These are phyloP conservation scores for Brettanomyces nanus DNA, from an alignment of 805 yeast genomes.

Conservation along the genomic window DNA sequence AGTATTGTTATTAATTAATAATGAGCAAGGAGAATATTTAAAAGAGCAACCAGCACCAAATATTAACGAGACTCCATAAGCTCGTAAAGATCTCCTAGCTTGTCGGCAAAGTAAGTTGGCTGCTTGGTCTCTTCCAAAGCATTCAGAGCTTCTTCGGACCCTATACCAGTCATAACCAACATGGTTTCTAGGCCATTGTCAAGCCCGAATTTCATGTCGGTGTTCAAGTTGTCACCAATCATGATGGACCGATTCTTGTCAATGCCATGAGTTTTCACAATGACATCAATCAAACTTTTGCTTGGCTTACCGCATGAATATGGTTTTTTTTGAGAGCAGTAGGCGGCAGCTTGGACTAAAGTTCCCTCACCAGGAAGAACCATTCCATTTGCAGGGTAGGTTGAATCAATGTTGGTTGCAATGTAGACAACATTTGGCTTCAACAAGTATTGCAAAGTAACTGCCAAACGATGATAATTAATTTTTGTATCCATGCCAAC, in stretches of 20 bases:
- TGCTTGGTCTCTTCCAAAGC: slow-evolving; percentile 30
- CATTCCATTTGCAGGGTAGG: slow-evolving; percentile 83
- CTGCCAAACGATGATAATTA: slow-evolving; percentile 75
- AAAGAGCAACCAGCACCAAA: no score
- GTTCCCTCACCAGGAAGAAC: slow-evolving; percentile 95
- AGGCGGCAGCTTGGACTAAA: slow-evolving; percentile 67
- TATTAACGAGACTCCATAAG: no score
- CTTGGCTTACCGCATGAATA: slow-evolving; percentile 88
- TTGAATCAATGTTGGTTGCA: slow-evolving; percentile 93
- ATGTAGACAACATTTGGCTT: slow-evolving; percentile 62
- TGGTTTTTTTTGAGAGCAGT: slow-evolving; percentile 74
- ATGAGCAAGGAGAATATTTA: no score
- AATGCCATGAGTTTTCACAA: slow-evolving; percentile 54
- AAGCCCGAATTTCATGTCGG: slow-evolving; percentile 89
- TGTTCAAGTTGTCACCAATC: slow-evolving; percentile 94
- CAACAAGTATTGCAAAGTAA: slow-evolving; percentile 72
- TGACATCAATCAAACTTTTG: slow-evolving; percentile 82
- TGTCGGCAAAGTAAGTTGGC: slow-evolving; percentile 64
- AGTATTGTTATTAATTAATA: no score
- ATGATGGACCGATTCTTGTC: slow-evolving; percentile 63
- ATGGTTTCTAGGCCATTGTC: slow-evolving; percentile 83
- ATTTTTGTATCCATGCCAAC: slow-evolving; percentile 76
- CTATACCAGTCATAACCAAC: slow-evolving; percentile 88
- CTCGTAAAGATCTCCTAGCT: slow-evolving; percentile 72
- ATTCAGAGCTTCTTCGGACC: slow-evolving; percentile 56